Base-by-base conservation (phyloP, 306 rosid species). In the Crotalaria pallida region DNA sequence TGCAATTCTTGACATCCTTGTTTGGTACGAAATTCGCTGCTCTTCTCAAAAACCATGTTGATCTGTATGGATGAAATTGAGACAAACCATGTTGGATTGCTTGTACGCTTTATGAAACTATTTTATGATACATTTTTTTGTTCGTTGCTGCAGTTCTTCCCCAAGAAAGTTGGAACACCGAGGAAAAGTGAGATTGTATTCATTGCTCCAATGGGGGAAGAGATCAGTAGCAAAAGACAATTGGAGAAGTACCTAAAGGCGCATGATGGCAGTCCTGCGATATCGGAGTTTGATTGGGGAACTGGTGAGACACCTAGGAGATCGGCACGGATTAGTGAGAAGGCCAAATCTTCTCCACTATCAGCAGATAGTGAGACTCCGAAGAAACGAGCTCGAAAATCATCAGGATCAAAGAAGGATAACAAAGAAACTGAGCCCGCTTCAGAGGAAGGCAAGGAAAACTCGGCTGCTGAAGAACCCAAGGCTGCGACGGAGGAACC, bases 281-380 rank as follows among this genome's bases (percentile, higher is more conserved):
- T 87, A 69, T 88, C 87, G 0, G 99, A 91, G 77, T 94, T 94
- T 57, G 96, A 94, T 55, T 94, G 99, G 99, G 79, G 95, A 45
- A 85, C 95, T 0, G 96, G 96, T 6, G 96, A 91, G 81, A 81
- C 92, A 31, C 99, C 97, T 8, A 73, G 99, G 72, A 81, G 99
- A 86, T 94, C 99, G 0, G 83, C 88, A 4, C 83, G 99, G 84
- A 91, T 94, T 60, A 86, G 92, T 51, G 88, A 83, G 79, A 89
- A 83, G 84, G 84, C 62, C 76, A 89, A 89, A 73, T 58, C 72
- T 26, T 78, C 88, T 55, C 90, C 96, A 0, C 81, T n/a, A n/a
- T n/a, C 90, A 12, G 71, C 34, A 10, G 82, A 79, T 80, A 76
- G 38, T 6, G 92, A 83, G 58, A 67, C 96, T 38, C 87, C 79